Base-by-base conservation (phyloP, 2,329 filamentous ascomycete genomes). In the Boeremia lycopersici region DNA sequence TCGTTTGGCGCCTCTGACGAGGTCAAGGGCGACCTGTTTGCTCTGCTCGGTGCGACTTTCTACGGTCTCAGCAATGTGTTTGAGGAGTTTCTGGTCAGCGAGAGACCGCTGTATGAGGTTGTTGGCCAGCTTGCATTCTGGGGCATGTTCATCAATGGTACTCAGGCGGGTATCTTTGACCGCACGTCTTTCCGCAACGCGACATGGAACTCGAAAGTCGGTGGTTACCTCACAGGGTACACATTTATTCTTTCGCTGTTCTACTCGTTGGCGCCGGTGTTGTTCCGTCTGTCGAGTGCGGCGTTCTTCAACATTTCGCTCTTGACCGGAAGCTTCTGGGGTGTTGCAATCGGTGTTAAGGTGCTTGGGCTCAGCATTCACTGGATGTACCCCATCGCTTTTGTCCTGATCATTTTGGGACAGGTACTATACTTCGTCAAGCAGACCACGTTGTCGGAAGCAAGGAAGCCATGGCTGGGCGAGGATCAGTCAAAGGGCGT, bases 231-330 rank as follows among this genome's bases (percentile, higher is more conserved):
- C 33, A 82, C 88, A n/a, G 95, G 93, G 0, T 99, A 93, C 77
- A 98, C 95, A 0, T 76, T 97, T 15, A 87, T 88, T 56, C 82
- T 99, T 19, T 81, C 84, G 48, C 78, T 95, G 56, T 99, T 99
- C 78, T 99, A 99, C 80, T 87, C 87, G 7, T 81, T 95, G 3
- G 92, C 90, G 0, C 95, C 95, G 0, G 78, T 98, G 49, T 83
- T 99, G 60, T 88, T 98, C 77, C 90, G 95, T 62, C 89, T 98
- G 79, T 89, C 89, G 26, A 90, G 86, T 13, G 95, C 95, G 2
- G 93, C 93, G 17, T 97, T 99, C 78, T 96, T 97, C 81, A 96
- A 99, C 76, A 96, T 98, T 69, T 93, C 89, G 7, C 81, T 99
- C 62, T 81, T 99, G 56, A 98, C 95, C 2, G 91, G 88, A 66